These are phyloP conservation scores for Neolecta irregularis DNA, from an alignment of 1,139 yeast genomes.

Conservation along the genomic window DNA sequence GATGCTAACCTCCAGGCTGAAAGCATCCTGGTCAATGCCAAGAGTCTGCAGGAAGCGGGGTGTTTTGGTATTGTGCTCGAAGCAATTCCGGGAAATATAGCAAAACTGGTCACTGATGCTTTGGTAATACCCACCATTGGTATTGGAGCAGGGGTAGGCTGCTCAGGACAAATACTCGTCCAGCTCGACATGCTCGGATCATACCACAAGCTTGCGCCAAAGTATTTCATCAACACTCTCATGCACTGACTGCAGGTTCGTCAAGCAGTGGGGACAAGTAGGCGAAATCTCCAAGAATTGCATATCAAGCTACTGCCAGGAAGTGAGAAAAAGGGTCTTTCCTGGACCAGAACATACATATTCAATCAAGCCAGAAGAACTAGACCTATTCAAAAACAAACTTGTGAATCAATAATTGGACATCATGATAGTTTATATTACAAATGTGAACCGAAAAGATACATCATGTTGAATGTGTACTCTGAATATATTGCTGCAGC, in stretches of 20 bases:
- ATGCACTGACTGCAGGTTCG: no score
- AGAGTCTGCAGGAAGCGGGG: slow-evolving; percentile 59
- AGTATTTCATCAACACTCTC: no score
- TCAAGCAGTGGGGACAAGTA: slow-evolving; percentile 48
- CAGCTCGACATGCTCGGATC: slow-evolving; percentile 69
- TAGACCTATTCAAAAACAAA: slow-evolving; percentile 1
- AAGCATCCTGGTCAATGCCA: slow-evolving; percentile 43
- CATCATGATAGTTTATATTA: no score
- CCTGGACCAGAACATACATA: slow-evolving; percentile 62
- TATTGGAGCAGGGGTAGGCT: slow-evolving; percentile 79
- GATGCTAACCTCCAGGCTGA: not conserved
- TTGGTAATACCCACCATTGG: slow-evolving; percentile 75
- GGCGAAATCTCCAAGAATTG: slow-evolving; percentile 38
- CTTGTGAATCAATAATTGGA: not conserved
- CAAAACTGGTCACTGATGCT: slow-evolving; percentile 43
- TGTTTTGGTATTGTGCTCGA: slow-evolving; percentile 64
- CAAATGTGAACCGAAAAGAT: no score
- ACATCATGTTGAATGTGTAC: no score
- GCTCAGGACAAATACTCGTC: slow-evolving; percentile 84
- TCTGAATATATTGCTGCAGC: no score
- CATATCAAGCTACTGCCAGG: slow-evolving; percentile 38
- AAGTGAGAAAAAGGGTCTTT: slow-evolving; percentile 39
- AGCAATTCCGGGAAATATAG: slow-evolving; percentile 71
- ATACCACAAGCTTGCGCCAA: slow-evolving; percentile 43
- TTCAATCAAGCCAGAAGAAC: slow-evolving; percentile 11